Conservation (phyloP, 169 alveolate species). For the Fabrea salina region DNA sequence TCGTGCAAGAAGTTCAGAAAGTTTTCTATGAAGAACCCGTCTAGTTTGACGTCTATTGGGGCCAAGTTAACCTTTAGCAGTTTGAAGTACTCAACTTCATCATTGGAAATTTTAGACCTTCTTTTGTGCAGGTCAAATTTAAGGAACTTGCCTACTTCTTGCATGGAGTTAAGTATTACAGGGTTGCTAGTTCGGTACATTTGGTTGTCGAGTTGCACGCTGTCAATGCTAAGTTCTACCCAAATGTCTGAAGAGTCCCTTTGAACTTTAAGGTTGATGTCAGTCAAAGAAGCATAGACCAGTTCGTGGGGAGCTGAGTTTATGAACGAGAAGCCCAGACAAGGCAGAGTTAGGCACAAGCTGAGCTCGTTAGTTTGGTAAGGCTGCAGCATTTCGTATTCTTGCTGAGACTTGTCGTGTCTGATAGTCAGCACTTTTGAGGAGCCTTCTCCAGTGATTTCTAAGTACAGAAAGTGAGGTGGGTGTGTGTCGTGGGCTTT, state of each 20-base stretch:
- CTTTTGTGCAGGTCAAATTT: neutral
- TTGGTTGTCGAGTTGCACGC: conserved; percentile 12
- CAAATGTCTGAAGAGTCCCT: neutral
- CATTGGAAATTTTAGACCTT: neutral
- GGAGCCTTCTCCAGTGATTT: neutral
- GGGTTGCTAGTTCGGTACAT: neutral
- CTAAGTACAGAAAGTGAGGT: neutral
- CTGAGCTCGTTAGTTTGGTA: neutral
- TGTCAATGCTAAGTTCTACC: neutral
- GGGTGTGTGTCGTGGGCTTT: conserved; percentile 22
- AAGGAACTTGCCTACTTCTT: neutral
- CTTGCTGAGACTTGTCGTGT: conserved; percentile 11
- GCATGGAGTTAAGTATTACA: neutral
- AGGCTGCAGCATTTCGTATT: neutral
- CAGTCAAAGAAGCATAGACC: neutral
- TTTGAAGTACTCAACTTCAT: conserved; percentile 21
- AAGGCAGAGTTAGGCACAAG: neutral
- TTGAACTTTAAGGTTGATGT: neutral
- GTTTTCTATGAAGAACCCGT: conserved; percentile 12
- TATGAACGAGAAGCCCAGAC: conserved; percentile 11
- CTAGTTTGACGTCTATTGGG: conserved; percentile 10
- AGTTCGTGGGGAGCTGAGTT: conserved; percentile 19
- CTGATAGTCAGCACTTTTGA: conserved; percentile 20
- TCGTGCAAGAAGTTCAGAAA: neutral
- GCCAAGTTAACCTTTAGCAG: neutral